Evolutionary conservation across 805 yeast species (phyloP).

Genomic region (Saccharomycopsis sp.): DNA sequence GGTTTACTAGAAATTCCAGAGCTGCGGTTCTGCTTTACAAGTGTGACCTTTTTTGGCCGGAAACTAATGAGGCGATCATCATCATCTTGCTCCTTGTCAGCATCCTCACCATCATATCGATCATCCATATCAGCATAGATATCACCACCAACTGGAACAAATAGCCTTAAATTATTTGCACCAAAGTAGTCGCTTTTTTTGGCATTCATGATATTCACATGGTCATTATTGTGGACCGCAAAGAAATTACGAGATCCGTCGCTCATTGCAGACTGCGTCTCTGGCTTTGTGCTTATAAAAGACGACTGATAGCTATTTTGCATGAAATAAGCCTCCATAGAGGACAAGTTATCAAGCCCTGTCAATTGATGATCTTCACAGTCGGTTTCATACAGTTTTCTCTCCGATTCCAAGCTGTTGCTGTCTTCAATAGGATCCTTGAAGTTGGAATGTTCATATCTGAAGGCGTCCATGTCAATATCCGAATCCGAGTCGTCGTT

Average conservation of each 20-base stretch:
- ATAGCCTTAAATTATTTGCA: not conserved
- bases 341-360: not conserved
- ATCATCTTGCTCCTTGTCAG: not conserved
- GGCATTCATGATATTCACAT: not conserved
- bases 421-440: too few species aligned
- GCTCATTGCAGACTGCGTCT: not conserved
- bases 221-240: not conserved
- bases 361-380: too few species aligned
- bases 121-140: not conserved
- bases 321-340: not conserved
- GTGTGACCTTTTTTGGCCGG: too few species aligned
- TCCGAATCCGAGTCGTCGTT: slow-evolving; percentile 2
- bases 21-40: too few species aligned
- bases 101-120: not conserved
- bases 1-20: too few species aligned
- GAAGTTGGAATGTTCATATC: slow-evolving; percentile 1
- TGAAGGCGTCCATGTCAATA: slow-evolving; percentile 1
- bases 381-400: not conserved
- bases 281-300: not conserved
- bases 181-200: not conserved
- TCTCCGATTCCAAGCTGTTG: not conserved
- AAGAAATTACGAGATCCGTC: not conserved
- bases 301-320: not conserved
- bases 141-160: not conserved
- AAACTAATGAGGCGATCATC: not conserved